A percentile compares a stretch with the other conserved stretches of the same genome.
phyloP scores from a whole-genome alignment of 2,329 filamentous ascomycete genomes.

The Hypocreales sp. region DNA sequence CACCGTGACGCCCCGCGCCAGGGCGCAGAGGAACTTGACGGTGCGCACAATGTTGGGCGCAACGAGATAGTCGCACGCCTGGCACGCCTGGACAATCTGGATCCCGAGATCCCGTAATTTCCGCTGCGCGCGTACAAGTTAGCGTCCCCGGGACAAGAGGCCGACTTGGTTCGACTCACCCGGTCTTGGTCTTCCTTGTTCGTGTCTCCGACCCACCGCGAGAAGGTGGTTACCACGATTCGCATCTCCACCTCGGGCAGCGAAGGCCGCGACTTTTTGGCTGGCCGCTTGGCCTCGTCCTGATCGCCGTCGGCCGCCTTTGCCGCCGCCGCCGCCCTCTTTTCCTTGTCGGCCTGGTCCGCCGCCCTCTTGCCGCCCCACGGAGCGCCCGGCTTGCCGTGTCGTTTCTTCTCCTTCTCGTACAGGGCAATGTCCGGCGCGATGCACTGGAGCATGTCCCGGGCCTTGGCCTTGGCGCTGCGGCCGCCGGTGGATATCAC shows the following conservation, averaged over 20 bases:
- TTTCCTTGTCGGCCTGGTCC: constrained; percentile 38
- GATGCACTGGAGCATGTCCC: constrained; percentile 59
- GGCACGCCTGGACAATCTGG: constrained; percentile 58
- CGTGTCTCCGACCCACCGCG: constrained; percentile 60
- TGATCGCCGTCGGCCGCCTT: constrained; percentile 23
- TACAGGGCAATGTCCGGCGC: constrained; percentile 80
- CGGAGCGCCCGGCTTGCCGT: constrained; percentile 28
- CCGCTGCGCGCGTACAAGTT: constrained; percentile 34
- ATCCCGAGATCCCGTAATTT: constrained; percentile 76
- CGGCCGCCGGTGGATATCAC: constrained; percentile 53
- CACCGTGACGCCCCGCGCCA: constrained; percentile 67
- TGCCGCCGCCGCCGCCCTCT: constrained; percentile 24
- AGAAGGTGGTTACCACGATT: constrained; percentile 72
- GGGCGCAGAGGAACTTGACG: constrained; percentile 78
- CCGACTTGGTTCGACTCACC: constrained; percentile 44
- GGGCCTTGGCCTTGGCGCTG: constrained; percentile 75
- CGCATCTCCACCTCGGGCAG: constrained; percentile 52
- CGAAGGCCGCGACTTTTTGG: constrained; percentile 46
- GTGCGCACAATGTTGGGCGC: constrained; percentile 80
- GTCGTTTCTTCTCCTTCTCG: constrained; percentile 82
- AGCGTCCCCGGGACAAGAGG: too few species aligned
- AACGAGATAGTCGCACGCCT: constrained; percentile 69
- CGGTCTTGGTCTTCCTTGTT: constrained; percentile 67
- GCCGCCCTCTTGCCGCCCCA: constrained; percentile 51
- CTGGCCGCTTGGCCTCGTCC: constrained; percentile 31